Evolutionary conservation across 306 rosid species (phyloP).

Genomic region (Malus fusca): DNA sequence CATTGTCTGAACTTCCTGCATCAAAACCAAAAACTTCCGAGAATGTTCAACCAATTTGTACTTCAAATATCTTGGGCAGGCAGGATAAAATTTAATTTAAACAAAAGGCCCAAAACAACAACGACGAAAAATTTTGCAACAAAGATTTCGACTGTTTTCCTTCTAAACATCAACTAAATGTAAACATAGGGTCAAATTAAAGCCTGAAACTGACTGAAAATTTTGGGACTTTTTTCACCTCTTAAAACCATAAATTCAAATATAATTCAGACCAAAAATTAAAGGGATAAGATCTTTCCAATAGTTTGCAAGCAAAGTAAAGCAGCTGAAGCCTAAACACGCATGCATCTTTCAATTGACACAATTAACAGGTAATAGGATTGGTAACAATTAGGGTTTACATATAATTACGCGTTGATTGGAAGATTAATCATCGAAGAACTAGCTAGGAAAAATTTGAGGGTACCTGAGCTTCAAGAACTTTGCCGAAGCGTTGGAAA

Average conservation of each 20-base stretch:
- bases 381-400: neutral
- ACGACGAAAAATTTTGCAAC: neutral
- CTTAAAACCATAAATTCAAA: neutral
- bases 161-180: neutral
- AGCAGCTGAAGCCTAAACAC: neutral
- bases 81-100: neutral
- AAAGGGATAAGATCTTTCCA: neutral
- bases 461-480: constrained; percentile 69
- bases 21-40: neutral
- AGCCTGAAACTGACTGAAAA: neutral
- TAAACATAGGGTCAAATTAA: neutral
- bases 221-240: neutral
- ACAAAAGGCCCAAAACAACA: neutral
- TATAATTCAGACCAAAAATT: neutral
- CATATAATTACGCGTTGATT: neutral
- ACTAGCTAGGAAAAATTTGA: neutral
- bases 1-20: neutral
- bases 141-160: neutral
- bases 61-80: neutral
- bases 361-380: neutral
- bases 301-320: neutral
- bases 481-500: constrained; percentile 74
- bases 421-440: neutral
- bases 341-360: neutral
- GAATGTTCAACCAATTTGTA: neutral